Evolutionary conservation across 345 rosid species (phyloP).

Genomic region (Linum trigynum): DNA sequence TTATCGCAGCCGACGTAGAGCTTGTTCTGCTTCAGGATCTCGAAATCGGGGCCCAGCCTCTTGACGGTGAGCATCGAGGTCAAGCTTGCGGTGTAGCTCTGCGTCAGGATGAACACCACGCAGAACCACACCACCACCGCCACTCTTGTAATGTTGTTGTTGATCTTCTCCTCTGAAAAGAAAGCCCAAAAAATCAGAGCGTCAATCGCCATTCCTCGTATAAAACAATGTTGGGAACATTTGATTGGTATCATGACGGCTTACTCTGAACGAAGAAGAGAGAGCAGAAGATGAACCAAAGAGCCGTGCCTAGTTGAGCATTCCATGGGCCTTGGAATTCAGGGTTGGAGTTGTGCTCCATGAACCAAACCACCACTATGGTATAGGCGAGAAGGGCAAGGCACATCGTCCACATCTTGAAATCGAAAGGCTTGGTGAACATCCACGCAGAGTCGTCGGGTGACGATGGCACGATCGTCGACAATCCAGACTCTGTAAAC

Average conservation of each 20-base stretch:
- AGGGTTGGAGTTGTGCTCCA: constrained; percentile 12
- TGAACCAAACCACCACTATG: constrained; percentile 23
- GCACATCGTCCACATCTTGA: constrained; percentile 13
- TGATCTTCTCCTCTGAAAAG: constrained; percentile 13
- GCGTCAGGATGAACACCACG: constrained; percentile 19
- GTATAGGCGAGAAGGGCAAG: constrained; percentile 9
- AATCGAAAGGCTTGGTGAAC: constrained; percentile 18
- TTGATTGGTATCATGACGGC: background rate
- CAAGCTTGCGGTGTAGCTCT: constrained; percentile 21
- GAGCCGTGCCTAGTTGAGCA: constrained; percentile 15
- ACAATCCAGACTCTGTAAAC: constrained; percentile 17
- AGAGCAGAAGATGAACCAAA: constrained; percentile 19
- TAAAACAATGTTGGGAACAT: too few relatives aligned
- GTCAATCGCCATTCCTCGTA: too few relatives aligned
- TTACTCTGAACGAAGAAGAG: constrained; percentile 22
- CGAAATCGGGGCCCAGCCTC: constrained; percentile 1
- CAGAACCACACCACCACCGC: constrained; percentile 20
- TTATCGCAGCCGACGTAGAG: constrained; percentile 25
- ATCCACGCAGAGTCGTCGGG: constrained; percentile 15
- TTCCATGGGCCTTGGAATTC: constrained; percentile 1
- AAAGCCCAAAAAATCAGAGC: background rate
- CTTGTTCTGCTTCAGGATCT: constrained; percentile 5
- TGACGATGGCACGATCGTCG: constrained; percentile 5
- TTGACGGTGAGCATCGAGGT: constrained; percentile 16
- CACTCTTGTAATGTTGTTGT: constrained; percentile 20